Percentiles rank a stretch among this genome's conserved stretches.
These are phyloP conservation scores for Syzygium grande DNA, from an alignment of 345 rosid species.

Conservation along the genomic window DNA sequence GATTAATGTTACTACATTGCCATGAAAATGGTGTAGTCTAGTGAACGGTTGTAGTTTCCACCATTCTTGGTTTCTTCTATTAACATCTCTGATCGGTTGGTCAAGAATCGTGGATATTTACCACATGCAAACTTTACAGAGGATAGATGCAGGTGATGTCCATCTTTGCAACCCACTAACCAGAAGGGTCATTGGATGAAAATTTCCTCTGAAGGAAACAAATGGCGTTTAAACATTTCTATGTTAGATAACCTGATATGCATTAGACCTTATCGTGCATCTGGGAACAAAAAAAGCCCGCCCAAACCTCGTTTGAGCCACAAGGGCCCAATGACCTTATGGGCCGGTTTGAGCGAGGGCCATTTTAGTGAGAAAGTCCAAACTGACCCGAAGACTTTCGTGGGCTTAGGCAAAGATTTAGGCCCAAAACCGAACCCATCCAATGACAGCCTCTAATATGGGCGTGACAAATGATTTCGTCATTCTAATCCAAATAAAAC, in stretches of 20 bases:
- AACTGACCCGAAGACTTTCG: neutral
- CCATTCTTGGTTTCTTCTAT: neutral
- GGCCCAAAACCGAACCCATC: neutral
- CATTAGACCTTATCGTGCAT: neutral
- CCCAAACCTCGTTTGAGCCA: no score
- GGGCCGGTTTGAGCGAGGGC: neutral
- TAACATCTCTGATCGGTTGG: neutral
- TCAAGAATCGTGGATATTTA: neutral
- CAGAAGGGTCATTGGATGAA: neutral
- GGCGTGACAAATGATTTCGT: neutral
- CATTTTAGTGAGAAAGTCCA: neutral
- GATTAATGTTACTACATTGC: neutral
- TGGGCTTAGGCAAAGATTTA: neutral
- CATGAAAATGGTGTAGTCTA: neutral
- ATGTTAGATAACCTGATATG: neutral
- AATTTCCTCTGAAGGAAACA: neutral
- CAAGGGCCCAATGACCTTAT: neutral
- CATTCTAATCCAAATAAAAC: neutral
- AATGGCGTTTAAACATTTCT: neutral
- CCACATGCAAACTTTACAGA: neutral
- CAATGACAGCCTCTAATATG: neutral
- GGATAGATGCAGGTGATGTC: neutral
- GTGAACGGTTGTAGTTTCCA: neutral
- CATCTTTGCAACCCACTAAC: neutral
- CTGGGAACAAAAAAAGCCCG: neutral